Percentiles rank a stretch among this genome's conserved stretches.
Conservation (phyloP, 1,139 yeast species). For the Yamadazyma taylorii region DNA sequence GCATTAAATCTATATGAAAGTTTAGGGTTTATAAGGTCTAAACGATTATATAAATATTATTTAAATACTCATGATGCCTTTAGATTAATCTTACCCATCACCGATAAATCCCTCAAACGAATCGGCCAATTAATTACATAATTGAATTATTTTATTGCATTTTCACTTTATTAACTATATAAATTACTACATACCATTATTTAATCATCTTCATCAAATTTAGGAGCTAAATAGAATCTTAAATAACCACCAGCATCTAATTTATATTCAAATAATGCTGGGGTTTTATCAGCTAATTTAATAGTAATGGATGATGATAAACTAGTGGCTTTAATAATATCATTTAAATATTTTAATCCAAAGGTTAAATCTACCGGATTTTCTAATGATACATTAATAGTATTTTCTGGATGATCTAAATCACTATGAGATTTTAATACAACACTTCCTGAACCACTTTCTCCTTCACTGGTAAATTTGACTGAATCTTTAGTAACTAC, state of each 20-base stretch:
- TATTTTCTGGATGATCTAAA: conserved; percentile 74
- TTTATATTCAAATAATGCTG: conserved; percentile 91
- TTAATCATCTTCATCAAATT: conserved; percentile 86
- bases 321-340: conserved; percentile 88
- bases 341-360: conserved; percentile 86
- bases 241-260: conserved; percentile 86
- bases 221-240: conserved; percentile 96
- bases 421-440: conserved; percentile 83
- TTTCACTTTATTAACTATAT: neutral
- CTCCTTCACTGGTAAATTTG: conserved; percentile 89
- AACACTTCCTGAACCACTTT: conserved; percentile 84
- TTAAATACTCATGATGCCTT: conserved; percentile 92
- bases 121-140: conserved; percentile 19
- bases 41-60: conserved; percentile 82
- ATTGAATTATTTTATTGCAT: neutral
- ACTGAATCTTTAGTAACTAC: conserved; percentile 90
- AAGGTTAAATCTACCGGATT: conserved; percentile 88
- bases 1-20: conserved; percentile 82
- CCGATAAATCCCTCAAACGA: conserved; percentile 29
- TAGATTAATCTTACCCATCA: conserved; percentile 57
- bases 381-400: conserved; percentile 73
- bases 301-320: conserved; percentile 76
- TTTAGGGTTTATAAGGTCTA: conserved; percentile 81
- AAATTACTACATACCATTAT: neutral
- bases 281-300: conserved; percentile 87